phyloP scores from a whole-genome alignment of 495 filamentous ascomycete species.

The Darksidea phi region DNA sequence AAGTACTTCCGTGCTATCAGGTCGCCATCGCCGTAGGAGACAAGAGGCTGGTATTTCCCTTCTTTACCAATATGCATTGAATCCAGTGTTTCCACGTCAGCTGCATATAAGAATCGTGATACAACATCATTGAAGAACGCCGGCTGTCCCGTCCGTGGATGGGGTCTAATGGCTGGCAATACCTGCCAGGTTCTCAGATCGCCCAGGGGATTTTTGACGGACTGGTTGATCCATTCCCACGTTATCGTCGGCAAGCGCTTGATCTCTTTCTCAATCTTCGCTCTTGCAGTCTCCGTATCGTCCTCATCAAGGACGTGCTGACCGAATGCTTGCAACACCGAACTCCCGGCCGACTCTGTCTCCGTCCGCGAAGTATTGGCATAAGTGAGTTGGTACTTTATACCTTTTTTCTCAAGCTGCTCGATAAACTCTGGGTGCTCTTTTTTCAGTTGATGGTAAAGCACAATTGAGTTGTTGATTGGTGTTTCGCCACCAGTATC shows the following conservation, averaged over 20 bases:
- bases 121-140: constrained; percentile 21
- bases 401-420: constrained; percentile 8
- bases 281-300: not conserved
- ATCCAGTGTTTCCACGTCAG: constrained; percentile 3
- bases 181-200: constrained; percentile 20
- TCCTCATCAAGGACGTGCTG: constrained; percentile 10
- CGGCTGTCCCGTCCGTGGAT: constrained; percentile 4
- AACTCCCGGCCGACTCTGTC: constrained; percentile 5
- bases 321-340: constrained; percentile 17
- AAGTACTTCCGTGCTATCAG: constrained; percentile 16
- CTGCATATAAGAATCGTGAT: constrained; percentile 14
- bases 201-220: constrained; percentile 8
- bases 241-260: constrained; percentile 9
- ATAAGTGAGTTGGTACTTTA: constrained; percentile 22
- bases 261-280: constrained; percentile 24
- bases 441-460: constrained; percentile 16
- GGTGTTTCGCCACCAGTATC: constrained; percentile 23
- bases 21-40: constrained; percentile 19
- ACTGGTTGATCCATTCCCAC: constrained; percentile 17
- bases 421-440: constrained; percentile 16
- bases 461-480: constrained; percentile 23
- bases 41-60: constrained; percentile 8
- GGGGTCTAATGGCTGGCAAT: constrained; percentile 8
- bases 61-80: constrained; percentile 14
- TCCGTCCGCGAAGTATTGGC: constrained; percentile 5